Evolutionary conservation across 2,329 filamentous ascomycete genomes (phyloP), one percentile per base, ranked within the genome.

Genomic region (Colletotrichum plurivorum): DNA sequence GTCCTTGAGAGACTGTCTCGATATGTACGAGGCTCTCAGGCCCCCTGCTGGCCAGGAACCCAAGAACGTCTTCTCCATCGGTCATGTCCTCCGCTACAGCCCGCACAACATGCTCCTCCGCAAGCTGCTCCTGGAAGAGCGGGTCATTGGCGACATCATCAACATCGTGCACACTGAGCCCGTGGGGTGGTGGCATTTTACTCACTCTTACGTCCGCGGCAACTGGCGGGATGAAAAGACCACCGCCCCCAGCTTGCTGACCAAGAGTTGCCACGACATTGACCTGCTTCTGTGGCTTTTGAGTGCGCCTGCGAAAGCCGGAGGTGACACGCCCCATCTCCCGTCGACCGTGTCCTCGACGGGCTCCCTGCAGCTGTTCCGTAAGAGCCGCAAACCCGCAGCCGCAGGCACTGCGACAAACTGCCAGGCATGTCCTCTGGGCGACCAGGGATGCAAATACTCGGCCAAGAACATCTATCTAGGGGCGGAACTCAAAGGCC

Each of bases 251-350:
- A 95, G 93, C 1, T 85, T 99, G 2, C 86, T 99, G 36, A 97
- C 95, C 3, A 99, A 98, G 81, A 97, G 94, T 68, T 98, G 96
- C 74, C 96, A 99, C 76, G 96, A 99, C 74, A 93, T 99, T 57
- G 96, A 99, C 77, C 89, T 98, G 66, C 82, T 98, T 5, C 84
- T 98, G 16, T 99, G 96, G 96, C 83, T 98, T 54, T 86, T 98
- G 12, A 95, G 92, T 76, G 94, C 93, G 1, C 93, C 94, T 0
- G 79, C 87, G 0, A 81, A 80, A 62, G 78, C 83, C 0, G 81
- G 83, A 13, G 74, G 80, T 1, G 79, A 79, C 8, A 78, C 80
- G 15, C 87, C 92, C 0, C 95, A 98, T 78, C 84, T 95, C 0
- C 95, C 95, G 0, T 86, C 89, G 6, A 88, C 86, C 1, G 86